Conservation (phyloP, 23 red algal species). For the Gracilaria gracilis region DNA sequence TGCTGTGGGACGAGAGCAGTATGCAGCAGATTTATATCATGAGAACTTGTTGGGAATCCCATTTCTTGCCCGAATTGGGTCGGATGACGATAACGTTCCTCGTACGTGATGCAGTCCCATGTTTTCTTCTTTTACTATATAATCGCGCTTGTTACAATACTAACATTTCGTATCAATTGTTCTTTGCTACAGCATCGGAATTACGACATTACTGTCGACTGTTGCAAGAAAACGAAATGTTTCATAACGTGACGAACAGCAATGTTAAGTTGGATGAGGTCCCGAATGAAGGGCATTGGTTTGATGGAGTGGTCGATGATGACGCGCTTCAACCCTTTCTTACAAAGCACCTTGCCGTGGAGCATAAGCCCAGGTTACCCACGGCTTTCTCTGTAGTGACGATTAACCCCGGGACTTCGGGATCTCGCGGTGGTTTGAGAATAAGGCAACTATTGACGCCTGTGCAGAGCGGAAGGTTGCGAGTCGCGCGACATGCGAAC, state of each 20-base stretch:
- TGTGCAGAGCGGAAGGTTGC: conserved; percentile 18
- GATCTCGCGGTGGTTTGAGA: conserved; percentile 56
- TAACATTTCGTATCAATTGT: neutral
- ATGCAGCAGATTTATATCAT: conserved; percentile 51
- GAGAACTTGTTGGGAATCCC: conserved; percentile 73
- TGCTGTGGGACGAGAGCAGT: conserved; percentile 38
- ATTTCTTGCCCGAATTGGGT: conserved; percentile 57
- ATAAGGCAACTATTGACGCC: conserved; percentile 41
- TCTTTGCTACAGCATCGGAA: conserved; percentile 43
- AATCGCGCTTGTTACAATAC: too few species aligned
- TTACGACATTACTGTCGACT: conserved; percentile 49
- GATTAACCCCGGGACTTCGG: conserved; percentile 59
- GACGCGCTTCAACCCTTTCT: conserved; percentile 55
- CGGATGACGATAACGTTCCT: conserved; percentile 54
- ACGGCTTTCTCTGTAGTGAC: conserved; percentile 39
- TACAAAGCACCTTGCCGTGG: conserved; percentile 14
- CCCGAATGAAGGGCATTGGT: conserved; percentile 68
- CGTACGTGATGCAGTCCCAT: too few species aligned
- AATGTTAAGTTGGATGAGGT: conserved; percentile 52
- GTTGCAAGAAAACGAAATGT: conserved; percentile 47
- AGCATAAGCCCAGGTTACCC: conserved; percentile 38
- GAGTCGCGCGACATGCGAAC: conserved; percentile 35
- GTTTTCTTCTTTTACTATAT: too few species aligned
- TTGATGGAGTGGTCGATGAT: conserved; percentile 73
- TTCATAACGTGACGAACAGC: conserved; percentile 41